Evolutionary conservation across 75 land plant genomes (phyloP).

Genomic region (Pinus taeda): DNA sequence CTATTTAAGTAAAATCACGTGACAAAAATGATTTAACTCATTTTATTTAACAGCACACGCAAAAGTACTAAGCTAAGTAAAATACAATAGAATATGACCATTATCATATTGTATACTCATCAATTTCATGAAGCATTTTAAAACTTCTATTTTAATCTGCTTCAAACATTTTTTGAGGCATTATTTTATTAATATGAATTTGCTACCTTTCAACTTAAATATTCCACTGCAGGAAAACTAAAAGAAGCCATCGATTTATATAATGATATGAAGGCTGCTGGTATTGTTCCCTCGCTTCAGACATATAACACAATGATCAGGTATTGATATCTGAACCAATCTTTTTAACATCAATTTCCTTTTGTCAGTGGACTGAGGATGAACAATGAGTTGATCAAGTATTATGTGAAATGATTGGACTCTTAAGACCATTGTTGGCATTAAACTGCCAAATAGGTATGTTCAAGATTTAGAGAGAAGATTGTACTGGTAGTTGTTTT

Average conservation of each 20-base stretch:
- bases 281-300: constrained; percentile 54
- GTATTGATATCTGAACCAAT: constrained; percentile 20
- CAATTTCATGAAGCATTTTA: too few species aligned
- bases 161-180: too few species aligned
- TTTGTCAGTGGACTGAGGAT: background rate
- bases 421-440: background rate
- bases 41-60: too few species aligned
- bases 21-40: too few species aligned
- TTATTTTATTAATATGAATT: too few species aligned
- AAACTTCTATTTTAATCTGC: too few species aligned
- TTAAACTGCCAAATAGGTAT: background rate
- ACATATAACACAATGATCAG: constrained; percentile 74
- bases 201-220: too few species aligned
- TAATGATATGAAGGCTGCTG: constrained; percentile 50
- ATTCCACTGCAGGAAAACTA: constrained; percentile 43
- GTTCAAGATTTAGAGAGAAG: background rate
- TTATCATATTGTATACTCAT: too few species aligned
- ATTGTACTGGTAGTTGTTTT: constrained; percentile 1
- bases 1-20: too few species aligned
- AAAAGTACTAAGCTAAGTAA: too few species aligned
- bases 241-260: constrained; percentile 44
- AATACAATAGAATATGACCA: too few species aligned
- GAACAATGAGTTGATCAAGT: background rate
- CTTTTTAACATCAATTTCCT: background rate
- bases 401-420: background rate